Conservation (phyloP, 2,329 filamentous ascomycete genomes). For the Clarireedia monteithiana region DNA sequence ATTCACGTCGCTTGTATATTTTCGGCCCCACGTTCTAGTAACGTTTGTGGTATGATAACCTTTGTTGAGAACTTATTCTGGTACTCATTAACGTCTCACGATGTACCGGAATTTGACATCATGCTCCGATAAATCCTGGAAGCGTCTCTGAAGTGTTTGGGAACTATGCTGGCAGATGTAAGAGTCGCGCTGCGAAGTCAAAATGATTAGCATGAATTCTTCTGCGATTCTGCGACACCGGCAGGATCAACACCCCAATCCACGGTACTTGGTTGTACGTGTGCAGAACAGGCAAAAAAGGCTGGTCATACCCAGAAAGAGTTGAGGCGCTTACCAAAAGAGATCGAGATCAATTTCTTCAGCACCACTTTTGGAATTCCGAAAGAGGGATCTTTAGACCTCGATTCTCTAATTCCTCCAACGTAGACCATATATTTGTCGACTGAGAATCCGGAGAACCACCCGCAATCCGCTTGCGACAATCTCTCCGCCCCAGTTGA, state of each 20-base stretch:
- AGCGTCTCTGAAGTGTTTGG: background rate
- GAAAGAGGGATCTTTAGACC: background rate
- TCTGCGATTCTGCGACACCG: background rate
- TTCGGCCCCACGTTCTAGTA: constrained; percentile 12
- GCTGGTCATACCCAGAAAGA: background rate
- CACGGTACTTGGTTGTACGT: background rate
- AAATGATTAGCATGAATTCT: constrained; percentile 17
- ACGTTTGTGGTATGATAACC: constrained; percentile 18
- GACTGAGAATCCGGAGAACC: background rate
- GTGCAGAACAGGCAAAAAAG: background rate
- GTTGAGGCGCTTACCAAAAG: background rate
- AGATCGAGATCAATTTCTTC: background rate
- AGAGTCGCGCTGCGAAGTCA: constrained; percentile 13
- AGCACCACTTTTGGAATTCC: background rate
- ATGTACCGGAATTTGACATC: constrained; percentile 18
- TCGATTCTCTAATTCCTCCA: background rate
- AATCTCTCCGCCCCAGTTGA: background rate
- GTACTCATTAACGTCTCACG: constrained; percentile 24
- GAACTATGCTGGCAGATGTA: constrained; percentile 1
- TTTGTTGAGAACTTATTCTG: constrained; percentile 12
- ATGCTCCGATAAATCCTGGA: constrained; percentile 16
- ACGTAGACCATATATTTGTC: background rate
- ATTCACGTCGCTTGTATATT: constrained; percentile 12
- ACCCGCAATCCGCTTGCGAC: constrained; percentile 1
- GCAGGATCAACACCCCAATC: background rate